Conservation (phyloP, 148 eudicot genomes). For the Pouteria glomerata region DNA sequence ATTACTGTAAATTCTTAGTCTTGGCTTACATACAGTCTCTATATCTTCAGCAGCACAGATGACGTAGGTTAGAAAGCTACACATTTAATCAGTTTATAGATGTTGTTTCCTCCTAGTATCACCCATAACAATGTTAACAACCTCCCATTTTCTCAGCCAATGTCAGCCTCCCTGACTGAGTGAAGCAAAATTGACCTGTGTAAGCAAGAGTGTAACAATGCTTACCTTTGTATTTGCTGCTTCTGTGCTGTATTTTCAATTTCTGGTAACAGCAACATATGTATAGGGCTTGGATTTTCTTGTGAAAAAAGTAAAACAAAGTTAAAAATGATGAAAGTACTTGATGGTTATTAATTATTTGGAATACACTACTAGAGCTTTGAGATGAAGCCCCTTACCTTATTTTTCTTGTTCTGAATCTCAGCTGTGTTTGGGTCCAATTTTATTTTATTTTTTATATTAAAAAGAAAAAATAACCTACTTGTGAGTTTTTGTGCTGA, state of each 20-base stretch:
- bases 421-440: neutral
- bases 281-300: neutral
- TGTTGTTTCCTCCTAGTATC: neutral
- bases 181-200: neutral
- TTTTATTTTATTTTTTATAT: neutral
- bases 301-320: neutral
- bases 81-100: neutral
- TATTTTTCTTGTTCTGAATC: neutral
- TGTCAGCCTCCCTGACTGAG: neutral
- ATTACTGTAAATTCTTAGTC: neutral
- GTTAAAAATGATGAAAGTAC: neutral
- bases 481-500: neutral
- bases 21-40: neutral
- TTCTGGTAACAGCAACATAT: neutral
- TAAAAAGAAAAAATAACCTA: neutral
- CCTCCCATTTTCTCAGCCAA: neutral
- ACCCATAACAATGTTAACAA: too few relatives aligned
- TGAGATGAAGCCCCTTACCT: neutral
- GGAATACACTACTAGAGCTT: neutral
- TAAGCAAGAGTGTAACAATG: neutral
- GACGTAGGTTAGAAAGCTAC: neutral
- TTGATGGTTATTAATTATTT: neutral
- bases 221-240: constrained; percentile 2
- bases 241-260: neutral
- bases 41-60: neutral